Evolutionary conservation across 2,329 filamentous ascomycete genomes (phyloP), one percentile per base, ranked within the genome.

Genomic region (Epichloe sp.): DNA sequence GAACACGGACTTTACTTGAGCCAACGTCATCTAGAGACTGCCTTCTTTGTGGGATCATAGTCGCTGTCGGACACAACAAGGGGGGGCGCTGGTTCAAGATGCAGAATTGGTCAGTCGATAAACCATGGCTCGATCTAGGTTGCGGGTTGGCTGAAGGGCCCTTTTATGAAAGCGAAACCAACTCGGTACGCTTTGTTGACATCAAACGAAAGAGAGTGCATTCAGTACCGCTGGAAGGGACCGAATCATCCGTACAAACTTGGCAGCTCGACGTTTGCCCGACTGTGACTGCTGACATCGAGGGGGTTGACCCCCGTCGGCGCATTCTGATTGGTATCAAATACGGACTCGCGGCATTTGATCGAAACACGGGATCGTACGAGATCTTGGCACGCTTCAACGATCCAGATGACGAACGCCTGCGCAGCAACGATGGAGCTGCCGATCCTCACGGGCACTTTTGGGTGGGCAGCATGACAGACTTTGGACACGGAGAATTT

Each of bases 401-500:
- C 55, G 66, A 70, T 41, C 57, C 60, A 35, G 56, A 60, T 36
- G 77, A 73, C 56, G 69, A 76, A 63, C 69, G 81, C 21, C 73
- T 86, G 64, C 71, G 80, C 52, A 76, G 85, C 66, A 95, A 95
- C 63, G 90, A 95, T 62, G 89, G 89, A 45, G 85, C 82, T 5
- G 81, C 87, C 48, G 89, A 95, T 62, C 82, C 81, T 26, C 76
- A 82, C 55, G 89, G 90, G 35, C 75, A 88, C 36, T 93, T 91
- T 69, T 95, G 88, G 85, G 74, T 89, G 5, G 88, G 88, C 7
- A 79, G 79, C 55, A 95, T 95, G 86, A 93, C 88, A 55, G 88
- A 95, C 62, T 79, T 80, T 59, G 68, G 67, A 15, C 58, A 70
- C 19, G 76, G 77, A 36, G 66, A 68, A 3, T 84, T 87, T 51